These are phyloP conservation scores for Eremomyces bilateralis DNA, from an alignment of 495 filamentous ascomycete species.

Conservation along the genomic window DNA sequence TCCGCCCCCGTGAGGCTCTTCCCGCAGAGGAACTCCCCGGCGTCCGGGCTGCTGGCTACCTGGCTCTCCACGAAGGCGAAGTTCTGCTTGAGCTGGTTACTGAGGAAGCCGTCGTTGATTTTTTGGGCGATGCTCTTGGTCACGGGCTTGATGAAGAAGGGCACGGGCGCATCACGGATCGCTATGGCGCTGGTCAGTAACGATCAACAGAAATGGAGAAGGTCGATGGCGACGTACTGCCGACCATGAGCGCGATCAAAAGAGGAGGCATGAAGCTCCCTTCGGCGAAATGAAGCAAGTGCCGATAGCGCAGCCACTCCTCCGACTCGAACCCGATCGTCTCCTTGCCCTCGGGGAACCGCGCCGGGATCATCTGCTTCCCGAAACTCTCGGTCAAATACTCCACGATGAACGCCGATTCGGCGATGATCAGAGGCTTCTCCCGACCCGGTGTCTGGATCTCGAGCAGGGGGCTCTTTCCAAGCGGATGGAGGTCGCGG, in stretches of 20 bases:
- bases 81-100: constrained; percentile 39
- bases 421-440: constrained; percentile 47
- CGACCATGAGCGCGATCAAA: constrained; percentile 33
- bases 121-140: constrained; percentile 39
- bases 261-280: constrained; percentile 54
- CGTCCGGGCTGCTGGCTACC: constrained; percentile 37
- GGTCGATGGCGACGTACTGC: constrained; percentile 23
- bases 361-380: constrained; percentile 35
- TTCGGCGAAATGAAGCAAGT: constrained; percentile 67
- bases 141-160: constrained; percentile 74
- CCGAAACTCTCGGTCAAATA: constrained; percentile 62
- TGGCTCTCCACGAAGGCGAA: constrained; percentile 53
- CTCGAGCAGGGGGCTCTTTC: constrained; percentile 58
- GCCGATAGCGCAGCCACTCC: constrained; percentile 53
- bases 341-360: constrained; percentile 34
- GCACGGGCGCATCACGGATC: constrained; percentile 41
- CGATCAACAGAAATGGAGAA: background rate
- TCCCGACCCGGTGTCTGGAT: constrained; percentile 26
- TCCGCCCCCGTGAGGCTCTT: constrained; percentile 53
- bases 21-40: constrained; percentile 51
- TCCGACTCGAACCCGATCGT: constrained; percentile 48
- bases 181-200: no score
- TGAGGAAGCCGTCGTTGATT: constrained; percentile 35
- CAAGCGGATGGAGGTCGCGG: constrained; percentile 60
- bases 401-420: constrained; percentile 59